These are phyloP conservation scores for Yarrowia keelungensis DNA, from an alignment of 805 yeast genomes.

Conservation along the genomic window DNA sequence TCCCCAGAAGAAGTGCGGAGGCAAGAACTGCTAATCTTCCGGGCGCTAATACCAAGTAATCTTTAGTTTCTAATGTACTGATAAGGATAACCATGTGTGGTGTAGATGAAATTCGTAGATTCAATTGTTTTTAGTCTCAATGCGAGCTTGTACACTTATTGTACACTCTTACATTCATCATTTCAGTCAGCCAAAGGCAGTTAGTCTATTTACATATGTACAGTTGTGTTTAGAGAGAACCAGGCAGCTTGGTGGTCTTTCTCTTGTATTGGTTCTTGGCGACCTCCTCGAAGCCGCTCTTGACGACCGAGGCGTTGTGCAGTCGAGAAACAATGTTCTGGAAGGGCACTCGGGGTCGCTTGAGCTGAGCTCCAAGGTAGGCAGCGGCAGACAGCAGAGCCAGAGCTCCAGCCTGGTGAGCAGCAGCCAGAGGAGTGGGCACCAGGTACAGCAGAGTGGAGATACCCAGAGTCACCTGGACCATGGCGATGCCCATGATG, in stretches of 20 bases:
- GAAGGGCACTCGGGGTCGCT: conserved; percentile 59
- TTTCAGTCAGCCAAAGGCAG: conserved; percentile 10
- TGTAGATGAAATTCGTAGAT: neutral
- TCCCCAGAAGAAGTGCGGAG: conserved; percentile 33
- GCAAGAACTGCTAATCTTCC: conserved; percentile 20
- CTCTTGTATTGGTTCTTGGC: conserved; percentile 38
- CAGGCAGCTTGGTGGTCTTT: conserved; percentile 37
- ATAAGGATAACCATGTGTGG: neutral
- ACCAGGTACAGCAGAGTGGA: conserved; percentile 84
- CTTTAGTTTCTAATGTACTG: conserved; percentile 33
- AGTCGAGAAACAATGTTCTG: conserved; percentile 36
- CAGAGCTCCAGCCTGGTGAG: conserved; percentile 96
- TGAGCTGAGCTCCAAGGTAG: conserved; percentile 62
- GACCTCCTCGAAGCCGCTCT: conserved; percentile 30
- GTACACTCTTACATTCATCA: neutral
- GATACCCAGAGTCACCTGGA: conserved; percentile 88
- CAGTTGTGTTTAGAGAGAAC: conserved; percentile 20
- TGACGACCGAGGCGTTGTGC: conserved; percentile 33
- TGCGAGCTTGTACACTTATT: no score
- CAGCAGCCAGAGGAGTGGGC: conserved; percentile 90
- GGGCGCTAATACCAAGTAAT: neutral
- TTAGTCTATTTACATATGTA: conserved; percentile 39
- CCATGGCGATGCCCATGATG: conserved; percentile 80
- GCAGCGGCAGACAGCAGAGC: conserved; percentile 84
- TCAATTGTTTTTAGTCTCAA: no score